These are phyloP conservation scores for Calonectria pauciramosa DNA, from an alignment of 2,329 filamentous ascomycete species.

Conservation along the genomic window DNA sequence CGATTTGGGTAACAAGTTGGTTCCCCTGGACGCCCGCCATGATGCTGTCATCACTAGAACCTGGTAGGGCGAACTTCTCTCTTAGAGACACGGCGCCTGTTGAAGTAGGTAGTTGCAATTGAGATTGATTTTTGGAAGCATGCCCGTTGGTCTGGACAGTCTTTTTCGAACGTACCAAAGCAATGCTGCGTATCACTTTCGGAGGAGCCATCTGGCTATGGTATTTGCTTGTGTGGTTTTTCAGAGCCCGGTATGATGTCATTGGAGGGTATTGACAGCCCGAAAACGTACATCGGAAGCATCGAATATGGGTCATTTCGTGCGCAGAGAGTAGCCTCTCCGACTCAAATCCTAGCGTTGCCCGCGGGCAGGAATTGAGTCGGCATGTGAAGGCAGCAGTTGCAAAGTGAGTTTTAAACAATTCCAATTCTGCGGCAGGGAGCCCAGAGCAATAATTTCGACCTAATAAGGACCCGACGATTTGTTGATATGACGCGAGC, in stretches of 20 bases:
- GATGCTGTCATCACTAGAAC: no score
- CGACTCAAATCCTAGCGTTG: constrained; percentile 17
- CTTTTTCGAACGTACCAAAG: not conserved
- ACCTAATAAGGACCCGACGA: not conserved
- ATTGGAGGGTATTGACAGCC: not conserved
- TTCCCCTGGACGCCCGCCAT: no score
- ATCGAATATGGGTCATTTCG: constrained; percentile 22
- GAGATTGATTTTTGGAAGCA: not conserved
- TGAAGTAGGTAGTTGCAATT: no score
- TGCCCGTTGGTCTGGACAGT: not conserved
- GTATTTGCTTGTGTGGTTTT: not conserved
- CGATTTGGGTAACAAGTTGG: no score
- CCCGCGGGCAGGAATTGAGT: constrained; percentile 1
- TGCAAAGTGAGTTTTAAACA: constrained; percentile 22
- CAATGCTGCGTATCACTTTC: not conserved
- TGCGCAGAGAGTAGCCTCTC: not conserved
- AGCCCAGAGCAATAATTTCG: not conserved
- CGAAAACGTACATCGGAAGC: constrained; percentile 8
- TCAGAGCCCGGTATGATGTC: not conserved
- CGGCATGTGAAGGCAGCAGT: constrained; percentile 21
- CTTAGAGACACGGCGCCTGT: no score
- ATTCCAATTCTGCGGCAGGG: constrained; percentile 7
- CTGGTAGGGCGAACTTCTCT: no score
- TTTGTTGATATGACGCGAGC: constrained; percentile 20
- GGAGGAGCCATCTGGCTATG: not conserved